phyloP scores from a whole-genome alignment of 495 filamentous ascomycete species.

The Viridothelium virens region DNA sequence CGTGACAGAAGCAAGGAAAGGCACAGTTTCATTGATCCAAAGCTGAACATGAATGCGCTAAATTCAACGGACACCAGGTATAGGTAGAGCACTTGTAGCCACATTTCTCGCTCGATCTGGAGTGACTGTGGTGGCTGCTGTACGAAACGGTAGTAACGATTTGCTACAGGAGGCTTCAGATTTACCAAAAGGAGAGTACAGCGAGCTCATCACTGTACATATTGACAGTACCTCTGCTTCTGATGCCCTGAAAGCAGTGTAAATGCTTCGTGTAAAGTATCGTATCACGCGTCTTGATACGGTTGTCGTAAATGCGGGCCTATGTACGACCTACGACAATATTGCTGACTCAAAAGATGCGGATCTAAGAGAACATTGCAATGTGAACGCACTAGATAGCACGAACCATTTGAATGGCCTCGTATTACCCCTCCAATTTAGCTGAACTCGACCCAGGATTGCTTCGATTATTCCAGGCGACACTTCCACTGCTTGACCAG shows the following conservation, averaged over 20 bases:
- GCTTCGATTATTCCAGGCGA: neutral
- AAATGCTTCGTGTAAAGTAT: neutral
- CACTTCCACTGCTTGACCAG: neutral
- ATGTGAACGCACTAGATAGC: neutral
- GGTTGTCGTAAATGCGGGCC: neutral
- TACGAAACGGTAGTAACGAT: neutral
- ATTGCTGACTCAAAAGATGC: neutral
- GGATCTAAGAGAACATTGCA: neutral
- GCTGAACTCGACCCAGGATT: neutral
- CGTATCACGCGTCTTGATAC: neutral
- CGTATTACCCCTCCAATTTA: neutral
- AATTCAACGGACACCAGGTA: neutral
- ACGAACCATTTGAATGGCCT: neutral
- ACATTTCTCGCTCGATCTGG: neutral
- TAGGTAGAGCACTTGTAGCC: neutral
- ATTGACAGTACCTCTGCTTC: neutral
- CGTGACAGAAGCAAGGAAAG: neutral
- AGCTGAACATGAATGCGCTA: neutral
- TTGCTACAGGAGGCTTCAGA: neutral
- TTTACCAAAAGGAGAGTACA: neutral
- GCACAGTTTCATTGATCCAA: neutral
- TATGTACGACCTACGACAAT: neutral
- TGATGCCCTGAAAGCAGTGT: neutral
- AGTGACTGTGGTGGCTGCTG: neutral
- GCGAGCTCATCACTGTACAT: neutral